Evolutionary conservation across 164 flowering plant genomes (phyloP).

Genomic region (Piper betle): DNA sequence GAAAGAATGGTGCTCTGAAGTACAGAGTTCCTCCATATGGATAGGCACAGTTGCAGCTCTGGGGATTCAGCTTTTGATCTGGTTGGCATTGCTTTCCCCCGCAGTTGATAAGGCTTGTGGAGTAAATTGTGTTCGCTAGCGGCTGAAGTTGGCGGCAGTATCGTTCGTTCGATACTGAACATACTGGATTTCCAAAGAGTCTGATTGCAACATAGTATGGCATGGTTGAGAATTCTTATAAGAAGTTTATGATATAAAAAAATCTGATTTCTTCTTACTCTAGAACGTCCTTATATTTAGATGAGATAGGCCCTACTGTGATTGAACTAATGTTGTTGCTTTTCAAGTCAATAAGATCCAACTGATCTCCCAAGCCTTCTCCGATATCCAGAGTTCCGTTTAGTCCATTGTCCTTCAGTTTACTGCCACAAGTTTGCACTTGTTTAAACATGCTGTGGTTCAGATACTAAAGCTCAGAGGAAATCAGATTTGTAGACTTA

Average conservation of each 20-base stretch:
- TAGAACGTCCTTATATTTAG: no score
- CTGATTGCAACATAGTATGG: slow-evolving; percentile 15
- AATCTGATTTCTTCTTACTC: no score
- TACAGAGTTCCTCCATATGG: slow-evolving; percentile 71
- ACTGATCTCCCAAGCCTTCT: slow-evolving; percentile 14
- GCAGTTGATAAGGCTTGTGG: no score
- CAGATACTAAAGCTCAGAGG: neutral
- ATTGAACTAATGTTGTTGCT: no score
- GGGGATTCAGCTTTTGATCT: slow-evolving; percentile 57
- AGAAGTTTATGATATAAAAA: neutral
- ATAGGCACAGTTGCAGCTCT: slow-evolving; percentile 72
- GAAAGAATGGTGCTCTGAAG: slow-evolving; percentile 72
- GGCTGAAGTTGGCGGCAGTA: slow-evolving; percentile 7
- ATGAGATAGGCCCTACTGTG: no score
- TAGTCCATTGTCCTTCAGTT: slow-evolving; percentile 55
- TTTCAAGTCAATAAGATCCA: no score
- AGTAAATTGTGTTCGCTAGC: no score
- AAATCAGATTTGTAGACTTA: slow-evolving; percentile 1
- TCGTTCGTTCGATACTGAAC: slow-evolving; percentile 21
- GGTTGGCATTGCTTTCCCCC: slow-evolving; percentile 12
- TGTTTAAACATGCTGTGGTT: neutral
- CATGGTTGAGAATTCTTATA: neutral
- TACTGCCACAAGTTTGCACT: slow-evolving; percentile 24
- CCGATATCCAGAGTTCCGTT: slow-evolving; percentile 55
- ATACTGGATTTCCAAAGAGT: slow-evolving; percentile 71